Base-by-base conservation (phyloP, 23 red algal species). In the Gracilaria domingensis region DNA sequence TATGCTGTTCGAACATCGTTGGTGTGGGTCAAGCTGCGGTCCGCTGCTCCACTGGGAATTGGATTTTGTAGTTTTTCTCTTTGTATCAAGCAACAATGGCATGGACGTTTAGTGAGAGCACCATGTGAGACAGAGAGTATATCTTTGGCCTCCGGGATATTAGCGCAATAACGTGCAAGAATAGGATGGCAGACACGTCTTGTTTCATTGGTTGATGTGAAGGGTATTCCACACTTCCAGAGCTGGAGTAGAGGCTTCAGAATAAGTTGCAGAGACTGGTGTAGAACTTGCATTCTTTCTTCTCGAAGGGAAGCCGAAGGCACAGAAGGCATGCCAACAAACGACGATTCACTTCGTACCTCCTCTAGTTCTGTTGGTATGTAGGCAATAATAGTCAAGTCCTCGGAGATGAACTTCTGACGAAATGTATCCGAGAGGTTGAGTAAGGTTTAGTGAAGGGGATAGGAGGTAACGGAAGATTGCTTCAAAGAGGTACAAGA, bases 401-500 rank as follows among this genome's bases (percentile, higher is more conserved):
- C 38, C 28, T 44, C 35, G 20, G 30, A 40, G 34, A 73, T 73
- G 24, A 35, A 73, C 23, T 73, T 37, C 7, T 44, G 67, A 73
- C 67, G 34, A 4, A 73, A 21, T 23, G 67, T 20, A 39, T 73
- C 33, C 18, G 67, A 73, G 67, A 81, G 42, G 45, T 81, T 81
- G 9, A 81, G 45, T 58, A 81, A 21, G 28, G 54, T 81, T 21
- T 39, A 8, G 29, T 54, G 76, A 23, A 81, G 49, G 20, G 76
- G 40, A 45, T 56, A 81, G 76, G 54, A 81, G 8, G 54, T 59
- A 14, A 81, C 32, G 45, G 45, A 54, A 32, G 76, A 56, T 34
- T 35, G 32, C 54, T 81, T 81, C 40, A 81, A n/a, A 54, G 76
- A 81, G 76, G 76, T 81, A 45, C 28, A 58, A n/a, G 76, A 81